Base-by-base conservation (phyloP, 768 basidiomycete genomes). In the Wakefieldia striispora region DNA sequence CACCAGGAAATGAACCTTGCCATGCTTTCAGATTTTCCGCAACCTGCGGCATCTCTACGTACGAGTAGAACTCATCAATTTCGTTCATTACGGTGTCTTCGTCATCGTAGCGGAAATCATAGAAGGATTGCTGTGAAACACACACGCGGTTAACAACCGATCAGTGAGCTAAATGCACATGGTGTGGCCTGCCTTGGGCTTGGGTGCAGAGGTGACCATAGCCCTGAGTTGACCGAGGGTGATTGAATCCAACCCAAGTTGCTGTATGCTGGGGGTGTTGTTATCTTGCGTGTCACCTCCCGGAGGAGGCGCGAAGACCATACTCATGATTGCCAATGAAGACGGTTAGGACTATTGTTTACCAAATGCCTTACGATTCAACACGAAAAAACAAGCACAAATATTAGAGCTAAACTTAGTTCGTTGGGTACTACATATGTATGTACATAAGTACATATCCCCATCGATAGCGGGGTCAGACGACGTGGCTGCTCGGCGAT, bases 31-130 rank as follows among this genome's bases (percentile, higher is more conserved):
- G 73, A 65, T 92, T 91, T 74, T 91, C 89, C 3, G 82, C 83
- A 19, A 93, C 86, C 65, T 94, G 90, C 0, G 88, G 82, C 81
- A 93, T 91, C 74, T 97, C 95, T 53, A 92, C 84, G 70, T 97
- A 99, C 19, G 92, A 91, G 69, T 95, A 98, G 72, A 98, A 97
- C 70, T 99, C 97, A 50, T 97, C 91, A 34, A 99, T 85, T 67
- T 99, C 97, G 60, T 89, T 88, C 79, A 95, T 86, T 17, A 97
- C 84, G 5, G 91, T 94, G 69, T 97, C 92, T 63, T 95, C 94
- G 67, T 98, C 95, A 58, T 95, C 91, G 66, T 97, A 97, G 53
- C 88, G 83, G 70, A 88, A 97, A 74, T 94, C 91, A 68, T 89
- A 97, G 59, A 80, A 82, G 9, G 83, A 84, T 83, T 89, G 88